Percentiles rank a stretch among this genome's conserved stretches.
Conservation (phyloP, 371 early-diverging fungal species). For the Mucor circinelloides region DNA sequence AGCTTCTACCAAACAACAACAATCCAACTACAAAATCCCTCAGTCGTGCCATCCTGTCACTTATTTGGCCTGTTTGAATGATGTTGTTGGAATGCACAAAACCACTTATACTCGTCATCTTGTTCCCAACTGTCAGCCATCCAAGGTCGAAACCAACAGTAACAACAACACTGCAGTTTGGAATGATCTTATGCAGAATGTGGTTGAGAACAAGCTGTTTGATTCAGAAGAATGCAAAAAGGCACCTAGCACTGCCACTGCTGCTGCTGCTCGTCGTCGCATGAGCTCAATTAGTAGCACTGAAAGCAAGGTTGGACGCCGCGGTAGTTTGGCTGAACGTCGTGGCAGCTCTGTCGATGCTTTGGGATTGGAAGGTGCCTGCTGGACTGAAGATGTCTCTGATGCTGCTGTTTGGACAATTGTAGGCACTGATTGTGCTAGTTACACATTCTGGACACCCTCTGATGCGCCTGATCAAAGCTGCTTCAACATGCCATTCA, state of each 20-base stretch:
- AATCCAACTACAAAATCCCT: slow-evolving; percentile 51
- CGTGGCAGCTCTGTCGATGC: slow-evolving; percentile 31
- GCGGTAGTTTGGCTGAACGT: slow-evolving; percentile 1
- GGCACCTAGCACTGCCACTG: too few relatives aligned
- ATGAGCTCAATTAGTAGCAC: slow-evolving; percentile 21
- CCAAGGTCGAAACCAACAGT: not conserved
- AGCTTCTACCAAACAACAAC: not conserved
- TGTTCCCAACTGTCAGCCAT: slow-evolving; percentile 58
- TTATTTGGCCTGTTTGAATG: slow-evolving; percentile 74
- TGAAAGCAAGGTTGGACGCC: slow-evolving; percentile 14
- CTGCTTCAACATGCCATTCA: slow-evolving; percentile 14
- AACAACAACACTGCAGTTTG: not conserved
- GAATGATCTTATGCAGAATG: slow-evolving; percentile 5
- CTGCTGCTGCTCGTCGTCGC: slow-evolving; percentile 9
- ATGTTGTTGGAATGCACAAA: slow-evolving; percentile 73
- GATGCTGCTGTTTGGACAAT: slow-evolving; percentile 90
- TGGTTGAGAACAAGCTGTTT: not conserved
- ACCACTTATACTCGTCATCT: slow-evolving; percentile 59
- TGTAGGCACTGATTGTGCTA: slow-evolving; percentile 81
- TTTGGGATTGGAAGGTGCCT: slow-evolving; percentile 31
- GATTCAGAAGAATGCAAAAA: slow-evolving; percentile 2
- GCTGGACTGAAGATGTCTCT: slow-evolving; percentile 83
- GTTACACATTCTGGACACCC: slow-evolving; percentile 65
- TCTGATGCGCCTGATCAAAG: slow-evolving; percentile 12
- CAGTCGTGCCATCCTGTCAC: slow-evolving; percentile 52